Conservation (phyloP, 2,329 filamentous ascomycete species). For the Annulohypoxylon truncatum region DNA sequence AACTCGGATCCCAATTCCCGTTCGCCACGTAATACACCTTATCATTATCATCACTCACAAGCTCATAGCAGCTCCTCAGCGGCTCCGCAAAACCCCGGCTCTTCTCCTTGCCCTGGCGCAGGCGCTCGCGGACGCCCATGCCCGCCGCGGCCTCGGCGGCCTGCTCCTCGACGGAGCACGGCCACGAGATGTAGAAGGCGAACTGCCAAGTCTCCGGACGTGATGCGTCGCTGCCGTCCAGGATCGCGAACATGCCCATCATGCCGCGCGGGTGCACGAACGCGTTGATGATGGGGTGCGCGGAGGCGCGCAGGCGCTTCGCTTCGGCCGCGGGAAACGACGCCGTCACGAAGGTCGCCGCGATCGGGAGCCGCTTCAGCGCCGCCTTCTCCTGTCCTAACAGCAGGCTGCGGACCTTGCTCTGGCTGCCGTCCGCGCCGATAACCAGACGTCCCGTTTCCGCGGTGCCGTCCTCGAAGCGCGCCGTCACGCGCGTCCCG, state of each 20-base stretch:
- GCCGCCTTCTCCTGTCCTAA: constrained; percentile 47
- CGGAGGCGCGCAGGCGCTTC: constrained; percentile 54
- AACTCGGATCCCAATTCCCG: constrained; percentile 49
- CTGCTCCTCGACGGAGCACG: constrained; percentile 54
- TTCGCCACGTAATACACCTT: constrained; percentile 48
- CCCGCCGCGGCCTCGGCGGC: constrained; percentile 48
- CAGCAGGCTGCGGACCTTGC: constrained; percentile 46
- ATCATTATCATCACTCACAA: constrained; percentile 47
- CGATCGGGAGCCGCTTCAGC: constrained; percentile 56
- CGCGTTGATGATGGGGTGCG: constrained; percentile 58
- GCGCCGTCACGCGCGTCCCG: constrained; percentile 43
- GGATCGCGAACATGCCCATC: constrained; percentile 59
- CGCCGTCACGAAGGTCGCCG: constrained; percentile 58
- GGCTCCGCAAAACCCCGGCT: constrained; percentile 56
- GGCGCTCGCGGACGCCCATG: constrained; percentile 52
- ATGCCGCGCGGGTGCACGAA: constrained; percentile 57
- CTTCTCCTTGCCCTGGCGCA: constrained; percentile 55
- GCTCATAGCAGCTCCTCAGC: constrained; percentile 55
- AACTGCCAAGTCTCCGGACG: constrained; percentile 57
- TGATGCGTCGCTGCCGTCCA: constrained; percentile 53
- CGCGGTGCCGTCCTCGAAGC: constrained; percentile 50
- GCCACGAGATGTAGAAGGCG: constrained; percentile 62
- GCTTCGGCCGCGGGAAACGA: constrained; percentile 57
- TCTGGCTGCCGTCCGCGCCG: constrained; percentile 52
- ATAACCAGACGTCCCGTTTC: constrained; percentile 48